phyloP scores from a whole-genome alignment of 805 yeast species.

The Ogataea ganodermae region DNA sequence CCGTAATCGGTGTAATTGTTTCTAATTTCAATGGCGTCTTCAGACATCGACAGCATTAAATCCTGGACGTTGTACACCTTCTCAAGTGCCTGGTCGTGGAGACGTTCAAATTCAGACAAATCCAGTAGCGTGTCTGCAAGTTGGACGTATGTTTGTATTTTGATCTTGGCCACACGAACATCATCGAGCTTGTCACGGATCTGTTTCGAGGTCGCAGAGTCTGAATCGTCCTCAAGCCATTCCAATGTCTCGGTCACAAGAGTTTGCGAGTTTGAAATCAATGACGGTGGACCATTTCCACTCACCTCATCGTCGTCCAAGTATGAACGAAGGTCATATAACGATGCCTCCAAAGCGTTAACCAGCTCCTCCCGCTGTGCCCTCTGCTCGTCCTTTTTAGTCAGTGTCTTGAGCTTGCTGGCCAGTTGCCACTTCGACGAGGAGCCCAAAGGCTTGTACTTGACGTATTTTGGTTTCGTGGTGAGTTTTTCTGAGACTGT shows the following conservation, averaged over 20 bases:
- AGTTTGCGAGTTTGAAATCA: constrained; percentile 38
- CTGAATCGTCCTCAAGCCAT: constrained; percentile 79
- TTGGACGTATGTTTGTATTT: constrained; percentile 41
- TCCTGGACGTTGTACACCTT: constrained; percentile 46
- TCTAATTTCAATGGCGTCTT: constrained; percentile 45
- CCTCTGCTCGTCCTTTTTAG: constrained; percentile 56
- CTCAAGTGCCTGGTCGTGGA: constrained; percentile 45
- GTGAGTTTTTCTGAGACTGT: constrained; percentile 21
- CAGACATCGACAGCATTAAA: constrained; percentile 45
- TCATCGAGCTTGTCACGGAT: constrained; percentile 40
- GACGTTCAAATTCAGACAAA: constrained; percentile 42
- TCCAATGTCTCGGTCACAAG: constrained; percentile 56
- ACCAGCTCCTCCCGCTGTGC: constrained; percentile 55
- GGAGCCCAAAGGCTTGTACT: constrained; percentile 51
- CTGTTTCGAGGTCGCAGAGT: constrained; percentile 44
- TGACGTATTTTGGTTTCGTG: constrained; percentile 36
- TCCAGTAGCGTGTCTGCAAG: constrained; percentile 51
- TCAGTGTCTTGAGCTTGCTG: constrained; percentile 53
- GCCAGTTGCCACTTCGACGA: constrained; percentile 48
- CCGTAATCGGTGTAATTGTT: constrained; percentile 45
- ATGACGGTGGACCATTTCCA: constrained; percentile 42
- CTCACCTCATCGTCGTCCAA: constrained; percentile 56
- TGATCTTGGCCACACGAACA: constrained; percentile 30
- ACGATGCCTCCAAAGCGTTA: constrained; percentile 70
- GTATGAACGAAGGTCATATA: constrained; percentile 66